phyloP scores from a whole-genome alignment of 202 grass and related monocot genomes.

The Bolboschoenoplectus hybrid region DNA sequence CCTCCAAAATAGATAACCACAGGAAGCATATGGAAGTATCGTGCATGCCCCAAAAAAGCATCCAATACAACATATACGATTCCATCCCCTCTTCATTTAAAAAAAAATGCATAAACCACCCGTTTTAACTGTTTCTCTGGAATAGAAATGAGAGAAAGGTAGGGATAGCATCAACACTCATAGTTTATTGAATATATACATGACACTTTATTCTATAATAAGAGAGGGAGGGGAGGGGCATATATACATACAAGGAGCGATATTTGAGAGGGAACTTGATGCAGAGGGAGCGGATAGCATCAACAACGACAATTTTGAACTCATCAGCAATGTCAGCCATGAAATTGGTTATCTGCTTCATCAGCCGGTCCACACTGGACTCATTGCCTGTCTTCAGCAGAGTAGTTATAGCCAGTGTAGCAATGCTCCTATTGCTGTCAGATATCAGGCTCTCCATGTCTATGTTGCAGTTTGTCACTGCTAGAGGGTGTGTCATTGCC shows the following conservation, averaged over 20 bases:
- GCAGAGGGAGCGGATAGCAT: slow-evolving; percentile 96
- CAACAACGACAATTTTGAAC: slow-evolving; percentile 97
- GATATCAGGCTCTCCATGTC: slow-evolving; percentile 99
- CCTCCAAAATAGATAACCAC: neutral
- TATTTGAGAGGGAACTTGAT: slow-evolving; percentile 99
- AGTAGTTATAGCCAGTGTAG: slow-evolving; percentile 96
- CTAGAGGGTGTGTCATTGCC: slow-evolving; percentile 92
- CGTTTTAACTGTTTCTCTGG: neutral
- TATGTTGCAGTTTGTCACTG: slow-evolving; percentile 98
- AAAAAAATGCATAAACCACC: neutral
- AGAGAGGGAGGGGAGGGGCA: neutral
- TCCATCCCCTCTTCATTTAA: neutral
- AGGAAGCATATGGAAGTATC: neutral
- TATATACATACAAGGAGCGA: slow-evolving; percentile 66
- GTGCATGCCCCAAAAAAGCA: neutral
- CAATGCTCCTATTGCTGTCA: slow-evolving; percentile 97
- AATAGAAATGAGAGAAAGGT: neutral
- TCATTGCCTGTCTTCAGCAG: slow-evolving; percentile 97
- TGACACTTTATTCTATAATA: slow-evolving; percentile 3
- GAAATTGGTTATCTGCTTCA: slow-evolving; percentile 99
- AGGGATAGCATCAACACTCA: neutral
- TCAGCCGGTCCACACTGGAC: slow-evolving; percentile 96
- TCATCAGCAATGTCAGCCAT: slow-evolving; percentile 99
- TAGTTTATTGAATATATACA: neutral
- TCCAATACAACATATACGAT: neutral